Evolutionary conservation across 805 yeast species (phyloP), one percentile per base, ranked within the genome.

Genomic region (Phaffomyces antillensis): DNA sequence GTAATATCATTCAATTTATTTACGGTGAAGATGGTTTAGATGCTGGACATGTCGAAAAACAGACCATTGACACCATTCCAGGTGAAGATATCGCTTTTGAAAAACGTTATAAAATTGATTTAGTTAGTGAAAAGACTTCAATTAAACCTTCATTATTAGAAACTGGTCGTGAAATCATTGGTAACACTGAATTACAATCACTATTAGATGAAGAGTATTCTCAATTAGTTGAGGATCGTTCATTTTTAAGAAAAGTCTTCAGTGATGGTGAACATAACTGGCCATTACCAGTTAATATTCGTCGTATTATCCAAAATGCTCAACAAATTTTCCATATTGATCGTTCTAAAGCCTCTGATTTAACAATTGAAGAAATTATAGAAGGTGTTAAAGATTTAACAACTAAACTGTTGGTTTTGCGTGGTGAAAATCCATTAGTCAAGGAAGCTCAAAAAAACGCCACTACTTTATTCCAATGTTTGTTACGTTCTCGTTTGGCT

Each of bases 21-120:
- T 93, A 93, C 61, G 99, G 99, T 74, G 99, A 93, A 67, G 99
- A 93, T 71, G 99, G 99, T 68, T 75, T 93, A 58, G 99, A 93
- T 73, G 99, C 96, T 60, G 86, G 97, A 26, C 95, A 90, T 62
- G 97, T 93, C 50, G 99, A 93, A 66, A 89, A 86, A 62, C 99
- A 93, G 69, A 79, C 96, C 11, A 78, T 93, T 46, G 99, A 93
- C 62, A 86, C 97, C 2, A 86, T 93, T 59, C 96, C 97, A 32
- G 97, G 97, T 15, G 84, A 96, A 12, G 87, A 86, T 63, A 80
- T 68, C 12, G 77, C 83, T 7, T 93, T 93, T 62, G 96, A 84
- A 54, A 76, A 73, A 59, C 80, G 90, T 50, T 93, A 86, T 70
- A 80, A 86, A 64, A 80, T 93, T 48, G 97, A 93, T 65, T 73